phyloP scores from a whole-genome alignment of 371 early-diverging fungal species.

The Lichtheimia ramosa region DNA sequence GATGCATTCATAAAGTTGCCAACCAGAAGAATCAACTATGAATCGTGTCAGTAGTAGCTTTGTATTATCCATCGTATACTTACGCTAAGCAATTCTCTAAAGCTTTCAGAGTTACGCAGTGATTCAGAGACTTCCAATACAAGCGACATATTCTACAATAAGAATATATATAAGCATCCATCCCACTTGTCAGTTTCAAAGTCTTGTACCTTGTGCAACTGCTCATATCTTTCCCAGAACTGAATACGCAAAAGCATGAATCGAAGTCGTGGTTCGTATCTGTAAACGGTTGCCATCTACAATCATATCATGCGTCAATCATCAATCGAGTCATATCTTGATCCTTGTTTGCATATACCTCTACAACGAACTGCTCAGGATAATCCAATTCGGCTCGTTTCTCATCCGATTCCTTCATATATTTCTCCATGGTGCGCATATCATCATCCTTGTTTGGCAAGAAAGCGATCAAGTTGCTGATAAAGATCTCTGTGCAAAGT shows the following conservation, averaged over 20 bases:
- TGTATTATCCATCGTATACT: not conserved
- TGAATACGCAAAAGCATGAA: slow-evolving; percentile 47
- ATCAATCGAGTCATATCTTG: no score
- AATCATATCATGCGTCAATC: not conserved
- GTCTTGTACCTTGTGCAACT: slow-evolving; percentile 27
- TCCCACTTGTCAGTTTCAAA: not conserved
- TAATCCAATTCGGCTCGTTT: slow-evolving; percentile 48
- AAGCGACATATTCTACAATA: slow-evolving; percentile 31
- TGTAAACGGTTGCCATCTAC: slow-evolving; percentile 52
- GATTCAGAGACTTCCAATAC: slow-evolving; percentile 36
- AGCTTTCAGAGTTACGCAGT: slow-evolving; percentile 25
- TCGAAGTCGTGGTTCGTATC: slow-evolving; percentile 48
- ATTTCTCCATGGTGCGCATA: slow-evolving; percentile 34
- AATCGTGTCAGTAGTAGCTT: not conserved
- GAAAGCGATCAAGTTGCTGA: slow-evolving; percentile 35
- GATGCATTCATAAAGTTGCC: slow-evolving; percentile 68
- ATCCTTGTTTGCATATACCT: slow-evolving; percentile 23
- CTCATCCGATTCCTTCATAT: slow-evolving; percentile 34
- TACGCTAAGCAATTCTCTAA: slow-evolving; percentile 34
- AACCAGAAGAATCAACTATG: slow-evolving; percentile 49
- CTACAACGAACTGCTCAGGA: slow-evolving; percentile 56
- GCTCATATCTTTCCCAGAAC: slow-evolving; percentile 52
- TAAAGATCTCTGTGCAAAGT: slow-evolving; percentile 30
- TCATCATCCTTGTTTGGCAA: slow-evolving; percentile 43
- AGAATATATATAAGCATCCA: not conserved